Evolutionary conservation across 345 rosid species (phyloP).

Genomic region (Pelargonium nanum): DNA sequence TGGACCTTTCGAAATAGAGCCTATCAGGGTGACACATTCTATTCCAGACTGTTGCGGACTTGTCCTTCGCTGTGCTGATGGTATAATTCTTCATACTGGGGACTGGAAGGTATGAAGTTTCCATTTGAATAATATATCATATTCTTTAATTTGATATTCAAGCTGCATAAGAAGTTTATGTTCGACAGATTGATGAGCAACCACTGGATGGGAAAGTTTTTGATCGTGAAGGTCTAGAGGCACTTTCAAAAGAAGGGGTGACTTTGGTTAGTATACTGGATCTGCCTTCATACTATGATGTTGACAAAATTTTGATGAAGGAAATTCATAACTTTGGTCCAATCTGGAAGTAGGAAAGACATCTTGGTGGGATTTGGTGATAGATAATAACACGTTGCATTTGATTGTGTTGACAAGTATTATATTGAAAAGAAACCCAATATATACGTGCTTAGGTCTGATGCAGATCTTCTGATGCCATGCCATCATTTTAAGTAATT

Average conservation of each 20-base stretch:
- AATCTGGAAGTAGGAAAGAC: too few species aligned
- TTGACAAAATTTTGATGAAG: not conserved
- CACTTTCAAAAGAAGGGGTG: constrained; percentile 95
- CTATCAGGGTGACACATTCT: constrained; percentile 89
- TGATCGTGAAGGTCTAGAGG: constrained; percentile 77
- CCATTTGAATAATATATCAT: constrained; percentile 6
- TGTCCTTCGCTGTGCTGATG: constrained; percentile 94
- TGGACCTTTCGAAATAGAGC: constrained; percentile 98
- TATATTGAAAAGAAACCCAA: too few species aligned
- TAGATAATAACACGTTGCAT: too few species aligned
- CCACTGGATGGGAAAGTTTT: constrained; percentile 85
- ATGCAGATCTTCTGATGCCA: too few species aligned
- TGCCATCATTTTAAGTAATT: too few species aligned
- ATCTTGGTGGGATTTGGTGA: not conserved
- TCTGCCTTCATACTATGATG: not conserved
- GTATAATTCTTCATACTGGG: constrained; percentile 94
- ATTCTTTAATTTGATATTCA: constrained; percentile 8
- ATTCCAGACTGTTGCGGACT: constrained; percentile 98
- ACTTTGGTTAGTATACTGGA: constrained; percentile 57
- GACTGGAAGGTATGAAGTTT: constrained; percentile 78
- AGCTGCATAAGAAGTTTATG: constrained; percentile 17
- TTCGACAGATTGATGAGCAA: constrained; percentile 80
- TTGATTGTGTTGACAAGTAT: too few species aligned
- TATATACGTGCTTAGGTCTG: too few species aligned
- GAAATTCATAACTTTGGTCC: too few species aligned